Percentiles rank a stretch among this genome's conserved stretches.
Evolutionary conservation across 495 filamentous ascomycete genomes (phyloP).

Genomic region (Neurospora tetraspora): DNA sequence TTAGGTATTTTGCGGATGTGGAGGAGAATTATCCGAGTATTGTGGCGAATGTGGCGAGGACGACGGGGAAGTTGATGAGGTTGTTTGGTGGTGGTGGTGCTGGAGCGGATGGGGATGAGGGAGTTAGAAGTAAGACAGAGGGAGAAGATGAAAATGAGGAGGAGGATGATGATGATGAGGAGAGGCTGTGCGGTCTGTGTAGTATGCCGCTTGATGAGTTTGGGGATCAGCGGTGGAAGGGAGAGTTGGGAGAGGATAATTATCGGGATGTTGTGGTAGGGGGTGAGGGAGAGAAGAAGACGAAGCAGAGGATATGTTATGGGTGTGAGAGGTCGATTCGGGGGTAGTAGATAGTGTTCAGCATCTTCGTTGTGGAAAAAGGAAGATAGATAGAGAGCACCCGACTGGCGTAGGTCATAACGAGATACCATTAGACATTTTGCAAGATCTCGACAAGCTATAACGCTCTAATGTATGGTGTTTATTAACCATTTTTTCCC

Average conservation of each 20-base stretch:
- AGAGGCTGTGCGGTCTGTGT: slow-evolving; percentile 36
- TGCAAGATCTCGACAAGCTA: not conserved
- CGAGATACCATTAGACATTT: not conserved
- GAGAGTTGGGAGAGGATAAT: slow-evolving; percentile 28
- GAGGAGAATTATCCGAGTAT: slow-evolving; percentile 84
- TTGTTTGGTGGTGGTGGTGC: not conserved
- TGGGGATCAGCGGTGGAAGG: slow-evolving; percentile 40
- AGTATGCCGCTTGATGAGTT: slow-evolving; percentile 37
- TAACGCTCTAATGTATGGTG: not conserved
- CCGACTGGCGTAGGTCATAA: not conserved
- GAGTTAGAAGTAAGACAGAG: not conserved
- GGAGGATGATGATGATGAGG: not conserved
- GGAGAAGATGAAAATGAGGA: not conserved
- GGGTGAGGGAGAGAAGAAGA: not conserved
- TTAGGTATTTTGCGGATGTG: slow-evolving; percentile 76
- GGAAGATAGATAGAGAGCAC: not conserved
- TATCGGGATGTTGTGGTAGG: not conserved
- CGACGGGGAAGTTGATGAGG: slow-evolving; percentile 61
- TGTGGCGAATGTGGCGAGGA: slow-evolving; percentile 88
- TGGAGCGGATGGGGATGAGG: not conserved
- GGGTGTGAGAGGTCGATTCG: slow-evolving; percentile 41
- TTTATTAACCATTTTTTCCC: not conserved
- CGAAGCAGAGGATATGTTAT: slow-evolving; percentile 33
- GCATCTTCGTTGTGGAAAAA: not conserved
- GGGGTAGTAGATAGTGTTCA: slow-evolving; percentile 10